phyloP scores from a whole-genome alignment of 2,329 filamentous ascomycete species.

The Colletotrichum sp. region DNA sequence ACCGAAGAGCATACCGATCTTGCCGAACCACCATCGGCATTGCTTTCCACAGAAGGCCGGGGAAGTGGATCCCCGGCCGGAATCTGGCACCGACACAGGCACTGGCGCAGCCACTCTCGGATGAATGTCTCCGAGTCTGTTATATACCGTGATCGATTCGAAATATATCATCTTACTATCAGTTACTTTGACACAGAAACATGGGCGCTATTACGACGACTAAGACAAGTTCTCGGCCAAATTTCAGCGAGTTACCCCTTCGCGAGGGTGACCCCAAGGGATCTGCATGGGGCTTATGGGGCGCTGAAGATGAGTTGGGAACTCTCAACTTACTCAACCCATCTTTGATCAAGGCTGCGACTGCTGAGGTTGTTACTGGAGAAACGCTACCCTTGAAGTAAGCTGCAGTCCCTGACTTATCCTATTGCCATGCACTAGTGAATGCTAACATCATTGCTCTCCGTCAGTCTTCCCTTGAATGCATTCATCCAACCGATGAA shows the following conservation, averaged over 20 bases:
- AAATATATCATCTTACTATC: not conserved
- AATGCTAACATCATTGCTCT: fast-evolving
- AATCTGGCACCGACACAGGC: not conserved
- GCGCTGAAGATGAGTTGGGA: not conserved
- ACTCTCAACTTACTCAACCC: slow-evolving; percentile 7
- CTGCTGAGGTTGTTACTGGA: not conserved
- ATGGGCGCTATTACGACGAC: not conserved
- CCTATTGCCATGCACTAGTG: not conserved
- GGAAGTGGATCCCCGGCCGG: not conserved
- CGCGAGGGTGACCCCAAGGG: not conserved
- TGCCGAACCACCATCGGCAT: not conserved
- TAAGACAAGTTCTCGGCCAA: not conserved
- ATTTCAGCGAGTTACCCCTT: not conserved
- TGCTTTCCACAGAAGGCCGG: not conserved
- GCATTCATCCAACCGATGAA: slow-evolving; percentile 13
- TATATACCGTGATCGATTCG: not conserved
- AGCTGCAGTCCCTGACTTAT: not conserved
- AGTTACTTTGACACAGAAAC: not conserved
- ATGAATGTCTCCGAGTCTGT: not conserved
- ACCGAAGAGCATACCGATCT: not conserved
- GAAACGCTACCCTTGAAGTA: not conserved
- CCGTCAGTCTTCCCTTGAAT: not conserved
- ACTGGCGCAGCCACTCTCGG: not conserved
- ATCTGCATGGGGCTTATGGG: slow-evolving; percentile 14
- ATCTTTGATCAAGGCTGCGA: not conserved